These are phyloP conservation scores for Halophytophthora polymorphica DNA, from an alignment of 352 stramenopile species.

Conservation along the genomic window DNA sequence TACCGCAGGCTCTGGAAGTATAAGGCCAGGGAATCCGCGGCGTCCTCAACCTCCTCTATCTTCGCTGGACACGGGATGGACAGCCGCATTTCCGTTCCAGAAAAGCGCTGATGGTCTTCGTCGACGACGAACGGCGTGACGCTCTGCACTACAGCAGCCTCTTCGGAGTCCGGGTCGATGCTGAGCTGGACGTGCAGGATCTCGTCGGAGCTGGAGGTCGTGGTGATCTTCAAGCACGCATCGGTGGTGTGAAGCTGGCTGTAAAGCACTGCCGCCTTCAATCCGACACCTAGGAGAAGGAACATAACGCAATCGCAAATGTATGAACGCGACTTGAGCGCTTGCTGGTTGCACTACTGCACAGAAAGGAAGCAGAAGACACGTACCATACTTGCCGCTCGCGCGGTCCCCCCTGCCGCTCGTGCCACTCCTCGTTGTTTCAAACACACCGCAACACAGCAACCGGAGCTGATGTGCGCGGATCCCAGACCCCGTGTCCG, in stretches of 20 bases:
- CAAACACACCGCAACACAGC: constrained; percentile 69
- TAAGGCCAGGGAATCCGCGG: constrained; percentile 41
- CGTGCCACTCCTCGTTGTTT: constrained; percentile 49
- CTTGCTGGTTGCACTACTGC: not conserved
- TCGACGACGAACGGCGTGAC: constrained; percentile 56
- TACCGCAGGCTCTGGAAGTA: constrained; percentile 78
- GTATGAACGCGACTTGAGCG: not conserved
- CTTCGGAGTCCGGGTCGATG: constrained; percentile 60
- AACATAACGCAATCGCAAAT: not conserved
- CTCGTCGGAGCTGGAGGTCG: constrained; percentile 51
- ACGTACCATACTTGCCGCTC: constrained; percentile 65
- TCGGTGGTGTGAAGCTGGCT: constrained; percentile 44
- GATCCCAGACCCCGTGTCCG: constrained; percentile 72
- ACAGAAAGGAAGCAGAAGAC: not conserved
- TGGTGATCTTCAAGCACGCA: constrained; percentile 57
- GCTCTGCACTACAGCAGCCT: constrained; percentile 57
- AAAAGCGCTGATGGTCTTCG: constrained; percentile 65
- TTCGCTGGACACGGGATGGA: constrained; percentile 43
- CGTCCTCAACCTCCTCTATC: constrained; percentile 36
- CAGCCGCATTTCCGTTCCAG: constrained; percentile 75
- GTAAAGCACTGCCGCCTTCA: constrained; percentile 78
- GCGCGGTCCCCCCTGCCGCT: constrained; percentile 8
- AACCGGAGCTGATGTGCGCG: constrained; percentile 55
- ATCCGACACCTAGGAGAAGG: constrained; percentile 43
- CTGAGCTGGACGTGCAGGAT: constrained; percentile 68